Base-by-base conservation (phyloP, 441 rosid species). In the Adansonia madagascariensis region DNA sequence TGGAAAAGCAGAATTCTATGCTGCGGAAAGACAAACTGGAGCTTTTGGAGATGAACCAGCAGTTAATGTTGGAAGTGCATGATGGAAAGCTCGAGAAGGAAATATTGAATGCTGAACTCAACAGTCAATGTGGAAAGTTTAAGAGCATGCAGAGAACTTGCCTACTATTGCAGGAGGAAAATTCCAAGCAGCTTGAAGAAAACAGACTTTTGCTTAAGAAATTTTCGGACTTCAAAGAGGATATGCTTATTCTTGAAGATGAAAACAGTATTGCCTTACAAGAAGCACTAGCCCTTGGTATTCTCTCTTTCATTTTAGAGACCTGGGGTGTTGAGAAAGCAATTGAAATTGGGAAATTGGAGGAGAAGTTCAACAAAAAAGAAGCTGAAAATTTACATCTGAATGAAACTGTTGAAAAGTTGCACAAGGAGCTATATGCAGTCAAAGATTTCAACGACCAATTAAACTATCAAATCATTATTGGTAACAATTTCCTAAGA, bases 291-390 rank as follows among this genome's bases (percentile, higher is more conserved):
- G 81, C 87, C 74, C 80, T 88, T 75, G 59, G 85, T 68, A 89
- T 39, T 80, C 81, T 84, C 75, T 89, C 91, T 57, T 61, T 82
- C 74, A 87, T 92, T 83, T 88, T 86, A 71, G 81, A 78, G 85
- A 87, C 89, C 79, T 85, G 91, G 77, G 90, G 88, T 62, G 74
- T 80, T 56, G 91, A 93, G 84, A 92, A 89, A 87, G 82, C 80
- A 43, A 88, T 85, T 66, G 91, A 93, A 84, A 82, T 90, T 70
- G 85, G 81, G 78, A 17, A 69, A 47, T 22, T 94, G 78, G 91
- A 80, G 83, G 81, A 81, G 79, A 86, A 84, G 85, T 83, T 95
- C 75, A 79, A 79, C 73, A 73, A 41, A 66, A 88, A 92, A 80
- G 92, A 86, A 67, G 77, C 80, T 64, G 98, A 93, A 81, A 87